These are phyloP conservation scores for Saturnispora bothae DNA, from an alignment of 805 yeast species.

Conservation along the genomic window DNA sequence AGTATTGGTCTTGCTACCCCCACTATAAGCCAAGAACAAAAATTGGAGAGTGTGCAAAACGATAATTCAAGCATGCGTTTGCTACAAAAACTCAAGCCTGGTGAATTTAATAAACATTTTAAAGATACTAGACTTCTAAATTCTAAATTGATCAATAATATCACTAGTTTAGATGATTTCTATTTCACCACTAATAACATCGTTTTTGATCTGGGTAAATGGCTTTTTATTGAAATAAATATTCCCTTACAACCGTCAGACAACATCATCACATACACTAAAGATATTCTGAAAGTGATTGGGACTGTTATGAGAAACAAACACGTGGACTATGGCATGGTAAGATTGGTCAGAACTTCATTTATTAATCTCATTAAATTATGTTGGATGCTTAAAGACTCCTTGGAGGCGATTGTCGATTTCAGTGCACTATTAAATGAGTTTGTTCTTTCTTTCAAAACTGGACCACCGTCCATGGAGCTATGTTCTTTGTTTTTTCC, in stretches of 20 bases:
- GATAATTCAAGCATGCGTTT: not conserved
- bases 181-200: conserved; percentile 8
- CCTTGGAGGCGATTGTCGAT: conserved; percentile 8
- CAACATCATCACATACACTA: conserved; percentile 1
- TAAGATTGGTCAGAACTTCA: conserved; percentile 16
- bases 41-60: no score
- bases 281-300: conserved; percentile 7
- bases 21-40: no score
- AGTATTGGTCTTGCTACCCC: not conserved
- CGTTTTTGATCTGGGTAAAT: conserved; percentile 3
- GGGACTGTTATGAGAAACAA: conserved; percentile 3
- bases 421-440: conserved; percentile 14
- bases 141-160: not conserved
- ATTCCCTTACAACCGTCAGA: conserved; percentile 5
- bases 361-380: conserved; percentile 19
- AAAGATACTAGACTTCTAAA: conserved; percentile 4
- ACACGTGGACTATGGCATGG: not conserved
- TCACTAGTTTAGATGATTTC: not conserved
- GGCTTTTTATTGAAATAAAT: no score
- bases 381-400: conserved; percentile 16
- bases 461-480: conserved; percentile 3
- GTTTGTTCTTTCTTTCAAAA: conserved; percentile 9
- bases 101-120: not conserved
- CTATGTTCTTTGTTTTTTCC: conserved; percentile 16
- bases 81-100: not conserved